Evolutionary conservation across 148 eudicot species (phyloP), one percentile per base, ranked within the genome.

Genomic region (Amaranthus cruentus): DNA sequence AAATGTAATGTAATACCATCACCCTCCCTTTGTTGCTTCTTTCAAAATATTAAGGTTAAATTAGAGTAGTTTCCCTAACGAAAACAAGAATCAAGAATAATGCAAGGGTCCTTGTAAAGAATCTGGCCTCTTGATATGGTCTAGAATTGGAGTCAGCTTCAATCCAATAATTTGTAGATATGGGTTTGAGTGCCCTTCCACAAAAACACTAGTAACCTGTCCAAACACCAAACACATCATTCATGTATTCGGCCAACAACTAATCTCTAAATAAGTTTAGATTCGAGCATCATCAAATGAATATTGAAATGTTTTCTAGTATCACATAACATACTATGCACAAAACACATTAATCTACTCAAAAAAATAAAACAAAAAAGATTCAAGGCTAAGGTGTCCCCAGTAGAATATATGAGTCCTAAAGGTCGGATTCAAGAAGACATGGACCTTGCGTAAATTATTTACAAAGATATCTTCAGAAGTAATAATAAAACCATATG

Each of bases 121-220:
- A 76, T 89, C 90, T 47, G 88, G 85, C 74, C 76, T 81, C 77
- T 79, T 84, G 66, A 91, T 78, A 60, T 91, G 78, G 72, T 84
- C 76, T 38, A 91, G 71, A 60, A 90, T 61, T n/a, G 89, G 90
- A 69, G 87, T 88, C 88, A 84, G 71, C 84, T 90, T 79, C 87
- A 88, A 68, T 60, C 98, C 98, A 66, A 86, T 78, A 6, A 91
- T 68, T 52, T 86, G 78, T 56, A 91, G 81, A 48, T 81, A 58
- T 6, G 80, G 84, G 73, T 95, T 95, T 42, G 96, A 88, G 85
- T 95, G 90, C 47, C 98, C 97, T 72, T 83, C 76, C 56, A 83
- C 44, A 75, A 91, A 91, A 21, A 74, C 76, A 28, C 64, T 62
- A 6, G 93, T 86, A 28, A 95, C 79, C 98, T 95, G 90, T 77